Evolutionary conservation across 805 yeast species (phyloP).

Genomic region (baker's yeast (Saccharomyces cerevisiae)): DNA sequence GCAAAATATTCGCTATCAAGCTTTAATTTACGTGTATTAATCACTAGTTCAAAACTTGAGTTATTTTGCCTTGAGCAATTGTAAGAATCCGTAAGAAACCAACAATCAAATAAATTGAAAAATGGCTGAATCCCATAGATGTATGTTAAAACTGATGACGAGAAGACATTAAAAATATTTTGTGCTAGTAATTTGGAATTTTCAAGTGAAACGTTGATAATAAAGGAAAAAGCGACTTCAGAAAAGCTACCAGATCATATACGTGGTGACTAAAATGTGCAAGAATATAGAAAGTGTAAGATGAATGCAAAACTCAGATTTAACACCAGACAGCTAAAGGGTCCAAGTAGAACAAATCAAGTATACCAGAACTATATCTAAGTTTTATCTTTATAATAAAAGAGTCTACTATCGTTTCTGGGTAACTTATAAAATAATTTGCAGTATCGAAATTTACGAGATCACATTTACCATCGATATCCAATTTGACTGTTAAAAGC

Average conservation of each 20-base stretch:
- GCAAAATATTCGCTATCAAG: background rate
- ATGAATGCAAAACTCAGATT: too few relatives aligned
- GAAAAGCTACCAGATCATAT: background rate
- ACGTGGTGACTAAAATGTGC: too few relatives aligned
- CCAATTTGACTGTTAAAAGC: too few relatives aligned
- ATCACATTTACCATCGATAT: too few relatives aligned
- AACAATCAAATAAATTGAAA: constrained; percentile 21
- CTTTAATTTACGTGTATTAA: background rate
- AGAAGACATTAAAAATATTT: background rate
- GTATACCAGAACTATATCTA: too few relatives aligned
- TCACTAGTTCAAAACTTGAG: background rate
- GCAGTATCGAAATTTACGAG: too few relatives aligned
- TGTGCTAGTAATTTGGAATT: background rate
- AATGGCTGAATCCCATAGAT: constrained; percentile 96
- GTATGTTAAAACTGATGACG: constrained; percentile 46
- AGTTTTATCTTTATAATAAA: too few relatives aligned
- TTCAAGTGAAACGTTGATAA: background rate
- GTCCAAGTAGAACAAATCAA: background rate
- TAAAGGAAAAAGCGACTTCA: background rate
- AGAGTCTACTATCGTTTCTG: too few relatives aligned
- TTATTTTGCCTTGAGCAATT: background rate
- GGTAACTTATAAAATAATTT: too few relatives aligned
- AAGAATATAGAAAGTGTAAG: too few relatives aligned
- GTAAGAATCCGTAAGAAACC: background rate
- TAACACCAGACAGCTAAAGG: background rate